These are phyloP conservation scores for Aspergillus luchuensis DNA, from an alignment of 2,329 filamentous ascomycete genomes.

Conservation along the genomic window DNA sequence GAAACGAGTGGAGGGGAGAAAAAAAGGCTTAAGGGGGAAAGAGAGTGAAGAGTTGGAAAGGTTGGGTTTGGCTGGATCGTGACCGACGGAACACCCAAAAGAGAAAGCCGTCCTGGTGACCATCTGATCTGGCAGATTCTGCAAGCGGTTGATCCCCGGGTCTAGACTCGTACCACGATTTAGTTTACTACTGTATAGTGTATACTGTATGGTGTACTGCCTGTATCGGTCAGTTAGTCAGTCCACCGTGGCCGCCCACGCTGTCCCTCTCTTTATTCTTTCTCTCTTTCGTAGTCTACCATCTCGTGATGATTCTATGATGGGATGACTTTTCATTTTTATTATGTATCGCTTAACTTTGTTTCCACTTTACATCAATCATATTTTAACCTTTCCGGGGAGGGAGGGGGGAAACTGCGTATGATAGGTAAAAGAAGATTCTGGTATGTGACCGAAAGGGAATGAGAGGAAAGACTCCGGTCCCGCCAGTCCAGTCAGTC, in stretches of 20 bases:
- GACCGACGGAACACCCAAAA: conserved; percentile 21
- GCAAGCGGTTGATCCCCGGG: conserved; percentile 22
- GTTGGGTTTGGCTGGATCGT: not conserved
- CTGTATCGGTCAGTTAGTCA: not conserved
- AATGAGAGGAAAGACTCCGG: not conserved
- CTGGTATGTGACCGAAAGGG: not conserved
- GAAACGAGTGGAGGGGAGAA: not conserved
- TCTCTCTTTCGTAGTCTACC: too few species aligned
- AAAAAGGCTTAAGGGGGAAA: conserved; percentile 7
- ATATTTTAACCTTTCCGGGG: not conserved
- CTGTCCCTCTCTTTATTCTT: not conserved
- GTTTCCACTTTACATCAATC: too few species aligned
- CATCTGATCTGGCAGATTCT: conserved; percentile 28
- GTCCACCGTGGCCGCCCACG: not conserved
- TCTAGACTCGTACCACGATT: conserved; percentile 20
- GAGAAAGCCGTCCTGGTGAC: conserved; percentile 23
- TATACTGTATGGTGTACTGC: not conserved
- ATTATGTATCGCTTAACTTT: not conserved
- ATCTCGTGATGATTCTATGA: not conserved
- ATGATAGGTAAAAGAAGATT: not conserved
- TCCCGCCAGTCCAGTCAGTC: too few species aligned
- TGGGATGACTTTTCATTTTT: not conserved
- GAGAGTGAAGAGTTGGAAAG: not conserved
- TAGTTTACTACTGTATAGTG: not conserved
- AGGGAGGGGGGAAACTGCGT: not conserved